phyloP scores from a whole-genome alignment of 106 monocot species.

The Dioscorea dumetorum region DNA sequence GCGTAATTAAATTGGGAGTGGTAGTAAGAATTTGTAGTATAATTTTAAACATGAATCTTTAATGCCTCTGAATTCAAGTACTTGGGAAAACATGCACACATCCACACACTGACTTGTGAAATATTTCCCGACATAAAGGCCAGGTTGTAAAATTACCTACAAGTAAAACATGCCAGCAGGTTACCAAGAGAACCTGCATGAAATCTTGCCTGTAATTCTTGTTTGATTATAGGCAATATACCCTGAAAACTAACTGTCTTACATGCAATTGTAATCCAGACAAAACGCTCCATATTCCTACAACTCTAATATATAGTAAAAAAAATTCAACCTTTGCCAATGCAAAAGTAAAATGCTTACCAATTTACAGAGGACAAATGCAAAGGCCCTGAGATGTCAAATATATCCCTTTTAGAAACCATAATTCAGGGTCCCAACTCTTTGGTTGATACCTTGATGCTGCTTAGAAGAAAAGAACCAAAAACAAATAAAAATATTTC shows the following conservation, averaged over 20 bases:
- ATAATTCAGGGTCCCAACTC: too few species aligned
- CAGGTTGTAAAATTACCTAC: too few species aligned
- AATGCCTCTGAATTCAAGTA: too few species aligned
- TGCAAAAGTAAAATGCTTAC: constrained; percentile 16
- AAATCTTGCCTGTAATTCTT: background rate
- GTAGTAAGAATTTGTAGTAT: background rate
- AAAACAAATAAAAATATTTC: too few species aligned
- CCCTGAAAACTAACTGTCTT: background rate
- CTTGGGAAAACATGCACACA: too few species aligned
- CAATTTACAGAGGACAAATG: constrained; percentile 61
- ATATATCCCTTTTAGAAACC: constrained; percentile 39
- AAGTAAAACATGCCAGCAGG: too few species aligned
- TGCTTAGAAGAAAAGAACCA: too few species aligned
- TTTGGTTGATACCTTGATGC: too few species aligned
- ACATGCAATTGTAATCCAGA: background rate
- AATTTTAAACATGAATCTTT: background rate
- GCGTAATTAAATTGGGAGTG: too few species aligned
- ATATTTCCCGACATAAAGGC: too few species aligned
- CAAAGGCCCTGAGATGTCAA: constrained; percentile 45
- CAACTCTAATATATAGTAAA: background rate
- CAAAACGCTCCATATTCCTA: background rate
- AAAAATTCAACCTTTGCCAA: background rate
- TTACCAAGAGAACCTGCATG: background rate
- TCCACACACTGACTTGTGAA: too few species aligned
- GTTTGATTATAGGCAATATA: background rate